phyloP scores from a whole-genome alignment of 1,284 basidiomycete species.

The Sutorius eximius region DNA sequence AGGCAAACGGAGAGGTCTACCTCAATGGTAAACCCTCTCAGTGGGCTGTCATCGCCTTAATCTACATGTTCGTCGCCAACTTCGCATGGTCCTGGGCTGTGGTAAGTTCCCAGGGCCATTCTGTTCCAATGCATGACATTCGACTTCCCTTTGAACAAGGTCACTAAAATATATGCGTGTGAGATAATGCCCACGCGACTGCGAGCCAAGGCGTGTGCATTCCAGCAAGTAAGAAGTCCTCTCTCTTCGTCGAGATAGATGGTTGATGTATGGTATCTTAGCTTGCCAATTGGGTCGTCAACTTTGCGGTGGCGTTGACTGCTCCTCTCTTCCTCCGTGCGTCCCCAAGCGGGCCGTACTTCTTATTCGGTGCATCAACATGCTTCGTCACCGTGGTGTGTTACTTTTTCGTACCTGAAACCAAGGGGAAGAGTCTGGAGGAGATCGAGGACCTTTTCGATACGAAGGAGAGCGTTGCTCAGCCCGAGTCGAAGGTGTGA shows the following conservation, averaged over 20 bases:
- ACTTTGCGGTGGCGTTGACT: constrained; percentile 47
- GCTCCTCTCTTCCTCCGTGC: constrained; percentile 48
- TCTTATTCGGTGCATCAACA: constrained; percentile 45
- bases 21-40: constrained; percentile 30
- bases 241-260: constrained; percentile 33
- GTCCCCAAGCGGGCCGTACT: constrained; percentile 48
- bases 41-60: constrained; percentile 47
- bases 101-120: constrained; percentile 16
- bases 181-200: constrained; percentile 34
- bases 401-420: constrained; percentile 46
- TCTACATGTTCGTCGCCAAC: constrained; percentile 45
- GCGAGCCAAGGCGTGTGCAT: constrained; percentile 37
- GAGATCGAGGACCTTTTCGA: constrained; percentile 42
- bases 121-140: not conserved
- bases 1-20: constrained; percentile 23
- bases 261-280: constrained; percentile 20
- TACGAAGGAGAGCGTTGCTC: constrained; percentile 9
- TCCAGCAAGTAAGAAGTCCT: constrained; percentile 41
- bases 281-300: constrained; percentile 35
- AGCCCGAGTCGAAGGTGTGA: constrained; percentile 2
- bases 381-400: constrained; percentile 42
- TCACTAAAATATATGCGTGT: constrained; percentile 33
- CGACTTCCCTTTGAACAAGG: constrained; percentile 19
- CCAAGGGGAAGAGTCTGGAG: constrained; percentile 45
- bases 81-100: constrained; percentile 36